Percentiles rank a stretch among this genome's conserved stretches.
These are phyloP conservation scores for Mycena belliarum DNA, from an alignment of 768 basidiomycete genomes.

Conservation along the genomic window DNA sequence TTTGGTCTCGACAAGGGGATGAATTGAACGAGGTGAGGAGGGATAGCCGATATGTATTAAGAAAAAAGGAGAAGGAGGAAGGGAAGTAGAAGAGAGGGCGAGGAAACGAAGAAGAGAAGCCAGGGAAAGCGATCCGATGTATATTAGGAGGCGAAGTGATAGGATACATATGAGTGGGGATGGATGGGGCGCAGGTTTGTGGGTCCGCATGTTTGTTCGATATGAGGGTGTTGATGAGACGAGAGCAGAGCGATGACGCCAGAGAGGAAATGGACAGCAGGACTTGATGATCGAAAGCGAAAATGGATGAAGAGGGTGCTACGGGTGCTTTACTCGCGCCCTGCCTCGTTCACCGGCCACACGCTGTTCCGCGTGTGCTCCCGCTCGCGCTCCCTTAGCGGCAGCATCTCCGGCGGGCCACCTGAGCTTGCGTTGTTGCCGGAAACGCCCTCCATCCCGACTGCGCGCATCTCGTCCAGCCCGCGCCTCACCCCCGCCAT, in stretches of 20 bases:
- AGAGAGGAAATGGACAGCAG: neutral
- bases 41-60: too few relatives aligned
- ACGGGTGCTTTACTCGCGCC: constrained; percentile 5
- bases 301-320: neutral
- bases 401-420: neutral
- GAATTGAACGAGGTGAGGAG: too few relatives aligned
- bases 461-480: constrained; percentile 69
- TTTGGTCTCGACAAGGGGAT: too few relatives aligned
- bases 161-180: neutral
- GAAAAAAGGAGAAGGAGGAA: too few relatives aligned
- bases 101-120: neutral
- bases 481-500: constrained; percentile 72
- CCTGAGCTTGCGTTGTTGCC: constrained; percentile 4
- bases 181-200: too few relatives aligned
- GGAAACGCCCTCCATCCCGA: constrained; percentile 1
- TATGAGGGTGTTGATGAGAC: too few relatives aligned
- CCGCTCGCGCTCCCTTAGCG: neutral
- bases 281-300: neutral
- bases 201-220: neutral
- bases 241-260: too few relatives aligned
- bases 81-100: neutral
- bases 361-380: neutral
- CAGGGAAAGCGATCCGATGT: neutral
- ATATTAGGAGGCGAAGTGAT: neutral
- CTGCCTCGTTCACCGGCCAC: constrained; percentile 15